Percentiles rank a stretch among this genome's conserved stretches.
These are phyloP conservation scores for Syzygium jambos DNA, from an alignment of 345 rosid genomes.

Conservation along the genomic window DNA sequence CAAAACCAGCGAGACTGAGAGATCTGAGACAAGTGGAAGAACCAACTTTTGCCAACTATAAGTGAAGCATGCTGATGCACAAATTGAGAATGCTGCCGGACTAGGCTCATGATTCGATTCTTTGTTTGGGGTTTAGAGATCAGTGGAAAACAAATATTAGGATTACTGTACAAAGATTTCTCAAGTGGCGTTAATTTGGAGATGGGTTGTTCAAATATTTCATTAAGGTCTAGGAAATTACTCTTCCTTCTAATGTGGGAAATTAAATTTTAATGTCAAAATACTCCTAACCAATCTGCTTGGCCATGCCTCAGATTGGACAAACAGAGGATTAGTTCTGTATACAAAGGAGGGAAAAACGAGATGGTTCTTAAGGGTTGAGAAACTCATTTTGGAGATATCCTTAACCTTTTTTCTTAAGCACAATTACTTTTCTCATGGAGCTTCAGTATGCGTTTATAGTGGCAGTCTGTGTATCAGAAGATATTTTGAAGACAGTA, in stretches of 20 bases:
- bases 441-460: neutral
- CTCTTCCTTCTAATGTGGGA: neutral
- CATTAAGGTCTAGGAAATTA: neutral
- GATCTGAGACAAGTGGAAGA: neutral
- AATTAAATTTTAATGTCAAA: neutral
- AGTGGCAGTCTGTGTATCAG: neutral
- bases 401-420: neutral
- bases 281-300: neutral
- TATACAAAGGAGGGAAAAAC: neutral
- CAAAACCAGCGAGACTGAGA: neutral
- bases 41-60: neutral
- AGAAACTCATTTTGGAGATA: neutral
- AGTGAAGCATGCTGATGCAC: neutral
- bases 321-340: neutral
- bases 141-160: neutral
- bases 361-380: neutral
- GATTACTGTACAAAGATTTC: neutral
- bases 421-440: neutral
- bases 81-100: neutral
- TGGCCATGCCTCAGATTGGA: neutral
- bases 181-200: neutral
- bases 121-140: neutral
- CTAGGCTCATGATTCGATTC: neutral
- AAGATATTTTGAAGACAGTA: neutral
- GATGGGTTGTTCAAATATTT: neutral